Evolutionary conservation across 768 basidiomycete species (phyloP), one percentile per base, ranked within the genome.

Genomic region (Multifurca ochricompacta): DNA sequence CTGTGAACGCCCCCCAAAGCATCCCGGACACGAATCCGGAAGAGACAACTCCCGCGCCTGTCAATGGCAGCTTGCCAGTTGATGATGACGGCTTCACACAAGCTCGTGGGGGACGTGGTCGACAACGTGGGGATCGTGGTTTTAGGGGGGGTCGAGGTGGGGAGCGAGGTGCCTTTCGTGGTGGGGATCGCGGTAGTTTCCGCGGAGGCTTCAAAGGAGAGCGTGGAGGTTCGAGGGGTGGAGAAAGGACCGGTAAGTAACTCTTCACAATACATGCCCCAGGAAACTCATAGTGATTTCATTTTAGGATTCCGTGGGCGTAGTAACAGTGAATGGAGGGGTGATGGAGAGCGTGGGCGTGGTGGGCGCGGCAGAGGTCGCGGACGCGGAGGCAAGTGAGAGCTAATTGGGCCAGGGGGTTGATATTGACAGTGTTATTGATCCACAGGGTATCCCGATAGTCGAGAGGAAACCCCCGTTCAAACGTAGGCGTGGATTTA

Each of bases 11-110:
- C 48, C 60, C 59, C 27, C 62, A 58, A 31, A 60, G 58, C 34
- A 62, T 67, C 6, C 65, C 63, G 51, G 60, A 67, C 35, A 51
- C 65, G 42, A 53, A 51, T 59, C 23, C 63, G 64, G 31, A 51
- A 53, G 34, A 50, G 61, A 32, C 62, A 56, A 19, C 62, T 60
- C 9, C 59, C 51, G 41, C 62, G 65, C 39, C 62, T 62, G 65
- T 60, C 14, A 64, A 59, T 52, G 64, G 62, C 62, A 28, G 62
- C 64, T 25, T 54, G 53, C 35, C 62, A 59, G 39, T 67, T 64
- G 83, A 80, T 44, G 81, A 83, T 3, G 85, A 87, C 34, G 85
- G 85, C 4, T 88, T 87, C 60, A 66, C 59, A 16, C 56, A 50
- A 34, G 64, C 64, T 23, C 59, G 58, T 8, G 60, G 60, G 9